Evolutionary conservation across 1,284 basidiomycete genomes (phyloP), one percentile per base, ranked within the genome.

Genomic region (Rhodofomes roseus): DNA sequence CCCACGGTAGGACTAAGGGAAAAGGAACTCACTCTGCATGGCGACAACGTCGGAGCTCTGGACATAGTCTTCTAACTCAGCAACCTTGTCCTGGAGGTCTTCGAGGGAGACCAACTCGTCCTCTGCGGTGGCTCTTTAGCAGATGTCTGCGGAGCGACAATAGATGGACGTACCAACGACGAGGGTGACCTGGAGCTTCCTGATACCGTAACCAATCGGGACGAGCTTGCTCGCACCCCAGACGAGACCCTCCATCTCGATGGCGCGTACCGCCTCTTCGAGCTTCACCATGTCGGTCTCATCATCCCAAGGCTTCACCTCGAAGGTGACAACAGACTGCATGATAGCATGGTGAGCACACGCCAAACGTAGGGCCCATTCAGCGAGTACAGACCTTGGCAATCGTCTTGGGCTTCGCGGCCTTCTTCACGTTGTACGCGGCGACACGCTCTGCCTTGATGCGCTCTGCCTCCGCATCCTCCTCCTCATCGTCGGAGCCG

Each of bases 241-340:
- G 57, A 98, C 85, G 64, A 99, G 89, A 73, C 97, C 96, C 60
- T 93, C 90, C 81, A 86, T 81, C 76, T 95, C 86, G 71, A 99
- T 89, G 31, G 90, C 88, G 65, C 96, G 90, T 59, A 99, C 95
- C 46, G 80, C 70, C 44, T 82, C 77, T 79, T 99, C 96, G 67
- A 99, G 83, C 58, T 79, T 90, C 56, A 74, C 83, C 94, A 99
- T 95, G 80, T 98, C 93, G 62, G 96, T 99, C 82, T 98, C 95
- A 76, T 98, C 96, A 75, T 99, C 96, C 96, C 96, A 96, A 53
- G 96, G 96, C 81, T 98, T 99, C 65, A 99, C 95, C 68, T 98
- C 95, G 70, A 98, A 80, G 57, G 97, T 99, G 57, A 96, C 94
- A 63, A 96, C 85, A 66, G 94, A 96, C 93, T 95, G 72, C 57